phyloP scores from a whole-genome alignment of 1,284 basidiomycete species.

The Irpex sp. region DNA sequence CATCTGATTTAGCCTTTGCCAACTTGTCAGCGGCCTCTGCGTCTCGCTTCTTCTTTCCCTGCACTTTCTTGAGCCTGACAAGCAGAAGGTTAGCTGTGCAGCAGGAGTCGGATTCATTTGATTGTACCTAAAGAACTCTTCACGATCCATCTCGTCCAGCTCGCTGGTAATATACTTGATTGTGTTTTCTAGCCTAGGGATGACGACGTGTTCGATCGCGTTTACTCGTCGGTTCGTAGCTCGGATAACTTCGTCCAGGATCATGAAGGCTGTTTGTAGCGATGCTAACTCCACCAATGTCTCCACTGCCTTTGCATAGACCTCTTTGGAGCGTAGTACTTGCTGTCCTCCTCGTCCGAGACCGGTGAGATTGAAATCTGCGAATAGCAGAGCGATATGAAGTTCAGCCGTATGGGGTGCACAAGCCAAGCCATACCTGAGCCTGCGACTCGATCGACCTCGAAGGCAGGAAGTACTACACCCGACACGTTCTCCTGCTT shows the following conservation, averaged over 20 bases:
- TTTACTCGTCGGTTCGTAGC: conserved; percentile 98
- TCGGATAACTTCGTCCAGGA: conserved; percentile 98
- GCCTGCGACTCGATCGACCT: conserved; percentile 80
- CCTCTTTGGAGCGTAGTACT: conserved; percentile 89
- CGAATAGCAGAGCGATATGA: background rate
- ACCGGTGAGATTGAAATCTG: conserved; percentile 98
- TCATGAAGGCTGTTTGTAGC: conserved; percentile 96
- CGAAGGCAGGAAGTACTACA: conserved; percentile 95
- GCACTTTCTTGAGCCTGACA: conserved; percentile 86
- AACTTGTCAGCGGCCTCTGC: conserved; percentile 47
- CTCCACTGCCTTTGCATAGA: conserved; percentile 96
- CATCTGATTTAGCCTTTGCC: conserved; percentile 21
- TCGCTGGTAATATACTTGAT: conserved; percentile 96
- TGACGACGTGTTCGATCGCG: conserved; percentile 97
- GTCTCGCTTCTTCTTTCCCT: conserved; percentile 95
- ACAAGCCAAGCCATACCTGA: conserved; percentile 52
- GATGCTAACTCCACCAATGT: conserved; percentile 97
- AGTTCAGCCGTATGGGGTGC: background rate
- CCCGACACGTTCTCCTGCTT: conserved; percentile 99
- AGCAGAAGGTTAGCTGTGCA: background rate
- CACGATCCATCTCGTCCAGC: conserved; percentile 95
- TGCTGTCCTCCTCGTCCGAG: conserved; percentile 97
- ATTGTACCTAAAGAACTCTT: conserved; percentile 89
- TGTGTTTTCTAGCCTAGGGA: conserved; percentile 94
- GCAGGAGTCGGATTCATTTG: background rate